Evolutionary conservation across 176 grass and related monocot genomes (phyloP), one percentile per base, ranked within the genome.

Genomic region (Puccinellia tenuiflora): DNA sequence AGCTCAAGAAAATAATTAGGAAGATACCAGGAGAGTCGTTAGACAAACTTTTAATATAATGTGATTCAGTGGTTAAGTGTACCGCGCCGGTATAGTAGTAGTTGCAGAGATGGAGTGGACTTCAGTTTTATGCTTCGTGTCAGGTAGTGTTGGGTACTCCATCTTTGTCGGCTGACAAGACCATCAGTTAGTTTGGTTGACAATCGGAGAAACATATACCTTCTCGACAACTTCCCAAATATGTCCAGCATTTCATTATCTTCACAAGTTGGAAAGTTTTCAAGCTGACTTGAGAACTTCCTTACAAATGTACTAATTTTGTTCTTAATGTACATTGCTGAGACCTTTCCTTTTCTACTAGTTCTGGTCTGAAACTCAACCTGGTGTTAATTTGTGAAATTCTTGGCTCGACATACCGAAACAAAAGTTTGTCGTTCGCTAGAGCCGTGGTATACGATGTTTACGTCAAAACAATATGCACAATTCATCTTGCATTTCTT

Each of bases 151-250:
- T 35, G 56, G 70, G 76, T 85, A 9, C 22, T 21, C 70, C 60
- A 70, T 85, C 77, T 70, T 68, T 67, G 60, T 89, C 39, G 5
- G 62, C 51, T 71, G 18, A 52, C 28, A 33, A 1, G 40, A 61
- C 69, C 3, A 81, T 89, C 59, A 26, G 77, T 70, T 85, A 53
- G 62, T 81, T 85, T 85, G 81, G 77, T 67, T 68, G 26, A 42
- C 71, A 25, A 68, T 45, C 73, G 18, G 25, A 18, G 65, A 28
- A 31, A 9, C 29, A 8, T 1, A 22, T 24, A 14, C 24, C 48
- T 33, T 53, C 72, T 7, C 53, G 48, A 35, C 68, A 86, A 55
- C 74, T 81, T 57, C 46, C 22, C 18, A 42, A 3, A 25, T 38
- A n/a, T 29, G 4, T 16, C 26, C 12, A 20, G 2, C 29, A 52